A percentile compares a stretch with the other conserved stretches of the same genome.
Conservation (phyloP, 345 rosid genomes). For the Ceriops decandra region DNA sequence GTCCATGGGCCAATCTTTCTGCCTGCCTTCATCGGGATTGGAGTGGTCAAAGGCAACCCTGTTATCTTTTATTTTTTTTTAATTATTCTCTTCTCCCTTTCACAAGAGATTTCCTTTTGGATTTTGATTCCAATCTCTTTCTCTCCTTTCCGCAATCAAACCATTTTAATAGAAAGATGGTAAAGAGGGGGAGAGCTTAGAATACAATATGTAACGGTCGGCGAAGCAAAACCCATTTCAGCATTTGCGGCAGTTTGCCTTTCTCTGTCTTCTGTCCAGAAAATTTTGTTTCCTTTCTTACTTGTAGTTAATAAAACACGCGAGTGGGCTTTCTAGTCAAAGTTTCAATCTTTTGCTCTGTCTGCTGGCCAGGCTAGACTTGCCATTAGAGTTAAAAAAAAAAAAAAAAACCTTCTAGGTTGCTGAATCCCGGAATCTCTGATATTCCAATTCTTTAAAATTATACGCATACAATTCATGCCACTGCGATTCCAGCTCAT, state of each 20-base stretch:
- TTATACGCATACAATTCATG: constrained; percentile 11
- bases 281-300: background rate
- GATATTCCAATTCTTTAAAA: constrained; percentile 10
- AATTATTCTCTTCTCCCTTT: too few relatives aligned
- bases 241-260: constrained; percentile 27
- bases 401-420: too few relatives aligned
- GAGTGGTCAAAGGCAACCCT: constrained; percentile 26
- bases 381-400: too few relatives aligned
- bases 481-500: constrained; percentile 25
- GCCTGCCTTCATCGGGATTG: constrained; percentile 19
- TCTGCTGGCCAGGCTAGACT: background rate
- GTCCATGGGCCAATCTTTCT: constrained; percentile 16
- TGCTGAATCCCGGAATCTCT: constrained; percentile 22
- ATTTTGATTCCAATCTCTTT: constrained; percentile 31
- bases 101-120: constrained; percentile 9
- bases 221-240: constrained; percentile 34
- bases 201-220: constrained; percentile 4
- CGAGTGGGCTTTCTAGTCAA: constrained; percentile 11
- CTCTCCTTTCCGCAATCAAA: constrained; percentile 12
- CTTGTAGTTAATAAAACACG: background rate
- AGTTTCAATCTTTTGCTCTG: constrained; percentile 1
- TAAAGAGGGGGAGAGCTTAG: background rate
- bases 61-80: background rate
- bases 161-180: background rate
- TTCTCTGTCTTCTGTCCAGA: constrained; percentile 9